Evolutionary conservation across 2,329 filamentous ascomycete species (phyloP), one percentile per base, ranked within the genome.

Genomic region (Colletotrichum lupini): DNA sequence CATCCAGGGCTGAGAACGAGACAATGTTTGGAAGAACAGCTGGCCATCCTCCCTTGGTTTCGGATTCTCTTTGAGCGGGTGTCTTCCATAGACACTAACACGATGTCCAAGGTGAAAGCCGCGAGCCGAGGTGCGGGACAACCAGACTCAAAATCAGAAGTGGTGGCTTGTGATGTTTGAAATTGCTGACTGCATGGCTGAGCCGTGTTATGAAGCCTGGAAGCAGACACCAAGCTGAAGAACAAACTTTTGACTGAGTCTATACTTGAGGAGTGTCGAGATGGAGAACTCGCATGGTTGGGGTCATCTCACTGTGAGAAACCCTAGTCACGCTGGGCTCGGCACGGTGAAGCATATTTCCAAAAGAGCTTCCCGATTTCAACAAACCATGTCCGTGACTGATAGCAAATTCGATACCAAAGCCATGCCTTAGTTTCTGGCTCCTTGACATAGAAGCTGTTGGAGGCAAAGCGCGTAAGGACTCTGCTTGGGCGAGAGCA

Each of bases 1-100:
- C 22, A 56, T 42, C 28, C 53, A 52, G 56, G 53, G 65, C 65
- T 63, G 58, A 58, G 46, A 53, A 22, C 46, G 56, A 71, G 67
- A 71, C 70, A 69, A 37, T 53, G 61, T 46, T 37, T 37, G 32
- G 56, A 61, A 49, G 35, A 46, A 32, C 28, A 24, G 32, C 24
- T 24, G 42, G 35, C 9, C 22, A 22, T 53, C 37, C 46, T 66
- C 61, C 60, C 59, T 70, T 37, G 28, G 26, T 32, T 42, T 6
- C 32, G 19, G 19, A 24, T 14, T n/a, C 30, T 11, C 9, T 5
- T 19, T 19, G 42, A 49, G 1, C 16, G 28, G n/a, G 22, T 19
- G 46, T 22, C 26, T 56, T 58, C 59, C n/a, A 52, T 22, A 32
- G 30, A 9, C 30, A 49, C 6, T 49, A 37, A 26, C 4, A 30